phyloP scores from a whole-genome alignment of 1,284 basidiomycete genomes.

The Cutaneotrichosporon sp. region DNA sequence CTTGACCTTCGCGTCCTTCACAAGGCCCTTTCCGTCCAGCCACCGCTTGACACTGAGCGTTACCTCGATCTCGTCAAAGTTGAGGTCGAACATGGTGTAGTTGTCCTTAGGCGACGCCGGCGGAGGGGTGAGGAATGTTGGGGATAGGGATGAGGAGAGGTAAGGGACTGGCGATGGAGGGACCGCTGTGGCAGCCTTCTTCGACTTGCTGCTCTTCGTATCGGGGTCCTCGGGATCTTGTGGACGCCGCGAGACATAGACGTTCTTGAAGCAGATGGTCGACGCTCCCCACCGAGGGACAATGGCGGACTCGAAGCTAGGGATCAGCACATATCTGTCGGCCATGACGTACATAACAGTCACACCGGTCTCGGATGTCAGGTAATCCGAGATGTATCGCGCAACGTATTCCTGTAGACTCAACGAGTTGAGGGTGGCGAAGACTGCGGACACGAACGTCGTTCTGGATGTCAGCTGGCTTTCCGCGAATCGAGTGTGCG shows the following conservation, averaged over 20 bases:
- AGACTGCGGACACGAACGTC: slow-evolving; percentile 91
- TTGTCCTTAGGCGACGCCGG: slow-evolving; percentile 55
- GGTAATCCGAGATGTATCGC: slow-evolving; percentile 82
- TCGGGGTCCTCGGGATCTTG: slow-evolving; percentile 46
- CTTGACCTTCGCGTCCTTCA: slow-evolving; percentile 86
- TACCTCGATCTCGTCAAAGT: slow-evolving; percentile 92
- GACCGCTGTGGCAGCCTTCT: slow-evolving; percentile 30
- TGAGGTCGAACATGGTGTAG: slow-evolving; percentile 86
- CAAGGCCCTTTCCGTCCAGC: slow-evolving; percentile 92
- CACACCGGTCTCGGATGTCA: slow-evolving; percentile 89
- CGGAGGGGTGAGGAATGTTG: slow-evolving; percentile 37
- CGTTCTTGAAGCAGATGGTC: slow-evolving; percentile 92
- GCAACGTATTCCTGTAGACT: slow-evolving; percentile 92
- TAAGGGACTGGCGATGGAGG: slow-evolving; percentile 43
- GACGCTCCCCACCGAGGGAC: slow-evolving; percentile 98
- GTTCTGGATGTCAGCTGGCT: slow-evolving; percentile 60
- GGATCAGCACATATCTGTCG: neutral
- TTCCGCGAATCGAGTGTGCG: neutral
- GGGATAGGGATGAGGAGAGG: slow-evolving; percentile 42
- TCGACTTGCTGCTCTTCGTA: slow-evolving; percentile 31
- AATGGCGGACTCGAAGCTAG: slow-evolving; percentile 86
- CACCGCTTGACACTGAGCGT: slow-evolving; percentile 89
- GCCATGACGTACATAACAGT: slow-evolving; percentile 66
- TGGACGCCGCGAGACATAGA: slow-evolving; percentile 85
- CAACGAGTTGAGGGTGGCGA: slow-evolving; percentile 84